Conservation (phyloP, 2,329 filamentous ascomycete species). For the Huntiella abstrusa region DNA sequence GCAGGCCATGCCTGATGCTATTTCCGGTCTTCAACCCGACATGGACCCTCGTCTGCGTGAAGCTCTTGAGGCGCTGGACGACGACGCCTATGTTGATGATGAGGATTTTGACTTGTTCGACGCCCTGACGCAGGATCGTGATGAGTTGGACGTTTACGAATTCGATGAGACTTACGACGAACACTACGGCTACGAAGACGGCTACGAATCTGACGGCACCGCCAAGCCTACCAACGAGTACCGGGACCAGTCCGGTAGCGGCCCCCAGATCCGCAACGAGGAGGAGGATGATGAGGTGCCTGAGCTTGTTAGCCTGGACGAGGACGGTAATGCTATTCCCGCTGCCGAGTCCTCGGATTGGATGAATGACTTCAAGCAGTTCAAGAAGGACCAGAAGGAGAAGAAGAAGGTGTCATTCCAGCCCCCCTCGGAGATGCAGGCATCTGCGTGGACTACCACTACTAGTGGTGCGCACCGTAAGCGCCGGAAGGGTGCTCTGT, state of each 20-base stretch:
- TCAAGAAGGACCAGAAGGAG: slow-evolving; percentile 61
- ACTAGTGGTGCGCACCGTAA: slow-evolving; percentile 67
- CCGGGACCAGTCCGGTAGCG: slow-evolving; percentile 17
- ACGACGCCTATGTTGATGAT: slow-evolving; percentile 80
- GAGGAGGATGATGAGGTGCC: slow-evolving; percentile 21
- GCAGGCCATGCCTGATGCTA: slow-evolving; percentile 77
- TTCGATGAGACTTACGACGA: slow-evolving; percentile 50
- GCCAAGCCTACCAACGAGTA: slow-evolving; percentile 52
- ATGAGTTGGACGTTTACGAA: slow-evolving; percentile 60
- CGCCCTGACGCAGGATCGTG: slow-evolving; percentile 46
- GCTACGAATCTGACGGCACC: slow-evolving; percentile 90
- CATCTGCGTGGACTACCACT: slow-evolving; percentile 54
- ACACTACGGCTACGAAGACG: slow-evolving; percentile 47
- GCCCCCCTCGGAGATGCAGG: slow-evolving; percentile 45
- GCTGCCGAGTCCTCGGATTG: slow-evolving; percentile 58
- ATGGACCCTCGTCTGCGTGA: slow-evolving; percentile 91
- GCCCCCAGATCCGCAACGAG: slow-evolving; percentile 5
- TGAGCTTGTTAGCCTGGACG: slow-evolving; percentile 31
- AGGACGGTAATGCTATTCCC: slow-evolving; percentile 15
- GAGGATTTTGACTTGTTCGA: slow-evolving; percentile 76
- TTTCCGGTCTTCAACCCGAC: slow-evolving; percentile 88
- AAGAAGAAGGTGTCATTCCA: slow-evolving; percentile 20
- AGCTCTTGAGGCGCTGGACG: slow-evolving; percentile 80
- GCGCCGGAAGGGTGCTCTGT: slow-evolving; percentile 89
- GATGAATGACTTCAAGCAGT: slow-evolving; percentile 84